Base-by-base conservation (phyloP, 768 basidiomycete genomes). In the Phaeotremella skinneri region DNA sequence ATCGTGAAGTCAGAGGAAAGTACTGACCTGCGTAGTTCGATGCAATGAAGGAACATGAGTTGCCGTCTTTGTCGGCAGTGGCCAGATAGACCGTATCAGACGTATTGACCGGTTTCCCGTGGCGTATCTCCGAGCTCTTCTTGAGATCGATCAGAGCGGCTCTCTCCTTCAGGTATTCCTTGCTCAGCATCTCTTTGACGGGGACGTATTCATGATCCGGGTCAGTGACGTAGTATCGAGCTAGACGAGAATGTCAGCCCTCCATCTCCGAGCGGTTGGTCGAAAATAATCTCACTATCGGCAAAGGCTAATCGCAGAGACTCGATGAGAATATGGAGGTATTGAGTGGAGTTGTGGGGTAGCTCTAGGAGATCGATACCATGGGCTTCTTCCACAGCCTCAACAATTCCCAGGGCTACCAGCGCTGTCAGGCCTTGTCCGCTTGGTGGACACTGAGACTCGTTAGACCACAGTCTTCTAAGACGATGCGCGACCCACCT, bases 381-480 rank as follows among this genome's bases (percentile, higher is more conserved):
- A 0, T 86, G 85, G 70, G 87, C 84, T 59, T 81, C 84, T 77
- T 94, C 88, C 16, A 97, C 82, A 26, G 82, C 84, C 66, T 98
- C 94, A 49, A 99, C 80, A 59, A 99, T 90, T 1, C 96, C 96
- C 21, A 98, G 83, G 13, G 93, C 91, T 29, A 99, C 79, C 6
- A 98, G 82, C 0, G 96, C 90, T 3, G 93, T 94, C 41, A 99
- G 83, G n/a, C 93, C 94, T 83, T 97, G 93, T 7, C 94, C 92
- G 74, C 96, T 98, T 0, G 94, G 94, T 6, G 93, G 94, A 68
- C 91, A 94, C 90, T 91, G 55, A 3, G 20, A 32, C 14, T 39
- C 29, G 20, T 13, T 17, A 14, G 9, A 34, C 47, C 11, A 16
- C 4, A 17, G 9, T 34, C 21, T n/a, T n/a, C 25, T 25, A 39